Evolutionary conservation across 768 basidiomycete species (phyloP).

Genomic region (Calocera cornea): DNA sequence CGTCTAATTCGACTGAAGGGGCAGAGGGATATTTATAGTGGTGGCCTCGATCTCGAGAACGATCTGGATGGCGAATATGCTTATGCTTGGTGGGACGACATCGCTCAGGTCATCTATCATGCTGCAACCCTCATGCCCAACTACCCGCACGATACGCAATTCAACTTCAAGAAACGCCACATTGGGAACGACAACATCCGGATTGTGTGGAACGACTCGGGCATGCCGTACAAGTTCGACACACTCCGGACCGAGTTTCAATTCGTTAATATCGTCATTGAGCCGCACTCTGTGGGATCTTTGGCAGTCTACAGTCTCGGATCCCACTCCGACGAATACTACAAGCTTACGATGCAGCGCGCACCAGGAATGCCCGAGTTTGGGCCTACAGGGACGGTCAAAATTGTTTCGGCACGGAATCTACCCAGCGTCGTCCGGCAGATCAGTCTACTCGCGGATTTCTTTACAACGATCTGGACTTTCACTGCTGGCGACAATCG

Average conservation of each 20-base stretch:
- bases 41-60: conserved; percentile 59
- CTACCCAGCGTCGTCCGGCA: conserved; percentile 81
- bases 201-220: conserved; percentile 96
- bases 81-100: conserved; percentile 99
- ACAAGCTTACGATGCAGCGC: conserved; percentile 83
- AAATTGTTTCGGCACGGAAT: conserved; percentile 79
- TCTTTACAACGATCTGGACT: conserved; percentile 76
- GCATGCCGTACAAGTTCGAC: conserved; percentile 76
- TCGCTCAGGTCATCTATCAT: conserved; percentile 87
- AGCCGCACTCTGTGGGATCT: conserved; percentile 75
- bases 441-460: conserved; percentile 72
- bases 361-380: conserved; percentile 88
- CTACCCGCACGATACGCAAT: conserved; percentile 47
- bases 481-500: conserved; percentile 56
- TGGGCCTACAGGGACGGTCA: conserved; percentile 82
- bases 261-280: conserved; percentile 93
- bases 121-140: conserved; percentile 96
- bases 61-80: conserved; percentile 93
- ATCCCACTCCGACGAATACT: conserved; percentile 83
- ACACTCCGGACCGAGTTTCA: conserved; percentile 89
- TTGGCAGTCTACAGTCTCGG: conserved; percentile 77
- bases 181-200: conserved; percentile 95
- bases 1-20: conserved; percentile 76
- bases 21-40: conserved; percentile 84
- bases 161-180: conserved; percentile 80